Percentiles rank a stretch among this genome's conserved stretches.
These are phyloP conservation scores for Tylopilus sp. DNA, from an alignment of 1,284 basidiomycete species.

Conservation along the genomic window DNA sequence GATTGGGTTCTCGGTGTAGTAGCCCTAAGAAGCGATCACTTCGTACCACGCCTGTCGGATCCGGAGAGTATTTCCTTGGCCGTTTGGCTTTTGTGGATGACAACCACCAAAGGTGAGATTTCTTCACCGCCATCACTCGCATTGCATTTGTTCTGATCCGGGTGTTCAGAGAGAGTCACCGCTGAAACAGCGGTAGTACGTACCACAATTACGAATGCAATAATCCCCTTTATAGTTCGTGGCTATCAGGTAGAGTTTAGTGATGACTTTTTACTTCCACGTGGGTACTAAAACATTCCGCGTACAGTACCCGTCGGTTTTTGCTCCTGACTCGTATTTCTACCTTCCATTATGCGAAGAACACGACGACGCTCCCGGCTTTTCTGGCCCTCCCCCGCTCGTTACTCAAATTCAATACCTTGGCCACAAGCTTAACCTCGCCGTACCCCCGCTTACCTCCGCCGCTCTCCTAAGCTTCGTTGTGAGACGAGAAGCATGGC, in stretches of 20 bases:
- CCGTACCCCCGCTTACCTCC: slow-evolving; percentile 50
- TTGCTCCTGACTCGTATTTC: slow-evolving; percentile 53
- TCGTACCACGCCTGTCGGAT: slow-evolving; percentile 33
- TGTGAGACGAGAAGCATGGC: slow-evolving; percentile 50
- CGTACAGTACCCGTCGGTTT: slow-evolving; percentile 53
- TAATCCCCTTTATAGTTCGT: slow-evolving; percentile 46
- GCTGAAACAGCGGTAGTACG: slow-evolving; percentile 31
- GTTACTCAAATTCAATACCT: slow-evolving; percentile 52
- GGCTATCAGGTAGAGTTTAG: slow-evolving; percentile 48
- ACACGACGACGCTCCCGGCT: slow-evolving; percentile 31
- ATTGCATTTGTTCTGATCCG: slow-evolving; percentile 25
- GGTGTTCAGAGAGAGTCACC: slow-evolving; percentile 30
- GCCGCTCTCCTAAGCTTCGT: slow-evolving; percentile 51
- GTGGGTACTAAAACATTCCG: slow-evolving; percentile 11
- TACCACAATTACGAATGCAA: slow-evolving; percentile 37
- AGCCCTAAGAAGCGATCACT: slow-evolving; percentile 21
- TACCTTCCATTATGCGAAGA: slow-evolving; percentile 48
- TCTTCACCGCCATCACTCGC: slow-evolving; percentile 4
- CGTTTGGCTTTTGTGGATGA: slow-evolving; percentile 70
- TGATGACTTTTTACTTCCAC: slow-evolving; percentile 1
- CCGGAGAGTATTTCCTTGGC: slow-evolving; percentile 54
- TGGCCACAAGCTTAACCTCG: slow-evolving; percentile 49
- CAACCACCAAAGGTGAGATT: slow-evolving; percentile 54
- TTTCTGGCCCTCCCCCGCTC: slow-evolving; percentile 44
- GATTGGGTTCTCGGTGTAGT: slow-evolving; percentile 40